Evolutionary conservation across 352 stramenopile genomes (phyloP).

Genomic region (Pythium diclinum): DNA sequence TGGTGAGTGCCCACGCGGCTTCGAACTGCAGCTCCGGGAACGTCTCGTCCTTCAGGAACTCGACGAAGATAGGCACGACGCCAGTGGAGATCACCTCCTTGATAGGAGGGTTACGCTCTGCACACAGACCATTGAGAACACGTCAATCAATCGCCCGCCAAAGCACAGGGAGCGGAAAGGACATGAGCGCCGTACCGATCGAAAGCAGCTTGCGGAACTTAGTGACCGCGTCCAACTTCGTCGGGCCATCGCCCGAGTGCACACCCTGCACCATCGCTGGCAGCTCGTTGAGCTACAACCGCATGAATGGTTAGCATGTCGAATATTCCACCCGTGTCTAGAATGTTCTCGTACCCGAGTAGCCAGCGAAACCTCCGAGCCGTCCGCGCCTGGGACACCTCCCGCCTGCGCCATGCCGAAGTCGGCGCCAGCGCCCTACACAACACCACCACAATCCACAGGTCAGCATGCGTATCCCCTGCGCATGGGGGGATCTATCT

Average conservation of each 20-base stretch:
- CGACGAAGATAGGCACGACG: slow-evolving; percentile 97
- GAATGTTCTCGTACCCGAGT: slow-evolving; percentile 44
- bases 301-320: slow-evolving; percentile 11
- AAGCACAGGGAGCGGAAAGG: not conserved
- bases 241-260: slow-evolving; percentile 86
- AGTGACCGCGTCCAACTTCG: slow-evolving; percentile 96
- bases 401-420: slow-evolving; percentile 28
- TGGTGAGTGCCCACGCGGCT: slow-evolving; percentile 99
- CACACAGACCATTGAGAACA: not conserved
- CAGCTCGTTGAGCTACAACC: slow-evolving; percentile 89
- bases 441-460: not conserved
- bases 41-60: slow-evolving; percentile 96
- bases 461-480: not conserved
- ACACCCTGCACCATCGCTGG: slow-evolving; percentile 93
- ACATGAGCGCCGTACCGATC: slow-evolving; percentile 73
- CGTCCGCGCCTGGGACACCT: slow-evolving; percentile 30
- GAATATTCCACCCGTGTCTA: slow-evolving; percentile 11
- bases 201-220: slow-evolving; percentile 98
- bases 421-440: slow-evolving; percentile 26
- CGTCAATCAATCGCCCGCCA: not conserved
- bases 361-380: slow-evolving; percentile 45
- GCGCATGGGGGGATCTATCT: not conserved
- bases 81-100: slow-evolving; percentile 98
- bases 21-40: slow-evolving; percentile 96
- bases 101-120: slow-evolving; percentile 98